A percentile compares a stretch with the other conserved stretches of the same genome.
phyloP scores from a whole-genome alignment of 2,329 filamentous ascomycete genomes.

The Blastomyces silverae region DNA sequence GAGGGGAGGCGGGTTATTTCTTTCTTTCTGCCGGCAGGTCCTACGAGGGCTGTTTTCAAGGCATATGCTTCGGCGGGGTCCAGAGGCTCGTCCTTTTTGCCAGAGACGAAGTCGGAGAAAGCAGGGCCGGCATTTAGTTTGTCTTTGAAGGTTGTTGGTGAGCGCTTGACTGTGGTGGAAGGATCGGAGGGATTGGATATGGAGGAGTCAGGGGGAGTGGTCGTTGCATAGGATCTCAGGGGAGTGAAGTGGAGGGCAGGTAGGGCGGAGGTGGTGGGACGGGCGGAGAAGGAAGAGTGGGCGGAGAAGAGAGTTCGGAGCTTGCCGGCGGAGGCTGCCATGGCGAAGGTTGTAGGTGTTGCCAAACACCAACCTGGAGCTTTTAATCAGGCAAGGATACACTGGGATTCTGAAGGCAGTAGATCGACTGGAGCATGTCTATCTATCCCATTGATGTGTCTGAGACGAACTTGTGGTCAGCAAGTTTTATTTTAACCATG shows the following conservation, averaged over 20 bases:
- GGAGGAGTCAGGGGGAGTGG: conserved; percentile 31
- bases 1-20: conserved; percentile 69
- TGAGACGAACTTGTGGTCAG: neutral
- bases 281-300: conserved; percentile 21
- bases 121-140: conserved; percentile 59
- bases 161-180: conserved; percentile 48
- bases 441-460: neutral
- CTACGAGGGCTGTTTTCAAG: conserved; percentile 55
- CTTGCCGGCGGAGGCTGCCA: conserved; percentile 32
- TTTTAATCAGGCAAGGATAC: neutral
- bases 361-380: neutral
- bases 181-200: conserved; percentile 26
- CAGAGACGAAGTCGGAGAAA: conserved; percentile 56
- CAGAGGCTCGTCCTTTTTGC: conserved; percentile 39
- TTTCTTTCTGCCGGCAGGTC: conserved; percentile 56
- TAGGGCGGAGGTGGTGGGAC: conserved; percentile 16
- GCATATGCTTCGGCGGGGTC: conserved; percentile 50
- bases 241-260: conserved; percentile 12
- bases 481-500: neutral
- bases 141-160: conserved; percentile 53
- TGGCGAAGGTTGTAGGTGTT: conserved; percentile 20
- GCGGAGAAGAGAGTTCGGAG: conserved; percentile 31
- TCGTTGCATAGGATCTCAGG: conserved; percentile 37
- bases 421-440: neutral
- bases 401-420: neutral